Base-by-base conservation (phyloP, 306 rosid genomes). In the Trichosanthes cucumerina region DNA sequence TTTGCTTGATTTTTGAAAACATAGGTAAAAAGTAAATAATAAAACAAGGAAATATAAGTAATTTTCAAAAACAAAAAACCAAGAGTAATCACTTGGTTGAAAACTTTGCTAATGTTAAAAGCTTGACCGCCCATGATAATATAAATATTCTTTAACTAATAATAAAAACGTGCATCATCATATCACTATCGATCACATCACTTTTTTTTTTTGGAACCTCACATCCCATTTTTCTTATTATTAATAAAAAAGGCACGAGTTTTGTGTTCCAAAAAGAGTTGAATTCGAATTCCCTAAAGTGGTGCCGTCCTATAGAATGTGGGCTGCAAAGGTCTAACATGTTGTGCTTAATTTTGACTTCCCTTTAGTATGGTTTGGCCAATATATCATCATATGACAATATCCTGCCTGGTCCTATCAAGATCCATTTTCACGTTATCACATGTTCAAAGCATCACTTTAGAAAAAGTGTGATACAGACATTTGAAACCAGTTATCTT, bases 191-290 rank as follows among this genome's bases (percentile, higher is more conserved):
- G 23, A 63, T 33, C 21, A 5, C 8, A 38, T 68, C 31, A 33
- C 19, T 0, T n/a, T 39, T 68, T 41, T 69, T 6, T 38, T 38
- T n/a, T n/a, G n/a, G n/a, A n/a, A n/a, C n/a, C n/a, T n/a, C n/a
- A n/a, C 8, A 38, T 68, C 31, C 53, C 19, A 1, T n/a, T 39
- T 68, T 41, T 69, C 14, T 38, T 38, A 44, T 69, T 5, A 23
- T 1, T 21, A 19, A 70, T 14, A 26, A 24, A 71, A 71, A 71
- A 46, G 41, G 24, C 77, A 71, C 58, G 8, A 47, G 79, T 73
- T 24, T 66, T 79, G 78, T 79, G 80, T 34, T 78, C 5, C 81
- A 23, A 62, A 52, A 53, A n/a, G 28, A 75, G 7, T 11, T 34
- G 33, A 33, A 52, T 9, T 31, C 47, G n/a, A 33, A 33, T 18